Base-by-base conservation (phyloP, 108 stramenopile species). In the Nitzschia palea region DNA sequence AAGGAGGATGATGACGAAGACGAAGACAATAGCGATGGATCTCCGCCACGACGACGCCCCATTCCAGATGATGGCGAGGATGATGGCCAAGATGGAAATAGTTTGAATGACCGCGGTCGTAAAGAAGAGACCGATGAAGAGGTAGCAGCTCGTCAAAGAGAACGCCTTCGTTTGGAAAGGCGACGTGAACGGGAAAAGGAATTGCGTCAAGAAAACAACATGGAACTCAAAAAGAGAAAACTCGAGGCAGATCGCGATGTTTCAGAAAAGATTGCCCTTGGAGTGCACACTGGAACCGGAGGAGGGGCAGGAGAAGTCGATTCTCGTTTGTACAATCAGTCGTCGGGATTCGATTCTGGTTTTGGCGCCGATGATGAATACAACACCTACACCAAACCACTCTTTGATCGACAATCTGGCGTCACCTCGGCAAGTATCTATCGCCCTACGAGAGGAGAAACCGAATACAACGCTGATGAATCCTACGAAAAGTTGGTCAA, bases 321-420 rank as follows among this genome's bases (percentile, higher is more conserved):
- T 82, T 78, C 89, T 20, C 78, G 99, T 12, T 67, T 99, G 47
- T 99, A 98, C 82, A 97, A 97, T 70, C 96, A 98, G 71, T 80
- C 81, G 45, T 89, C 90, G 3, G 99, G 99, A 31, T 80, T 98
- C 85, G 93, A 94, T 60, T 79, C 89, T 45, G 97, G 97, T 26
- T 98, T 99, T 81, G 99, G 99, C 2, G 91, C 80, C 3, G 97
- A 98, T n/a, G 97, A 97, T 60, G 99, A 97, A 27, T 98, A 99
- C 86, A 97, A 96, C 70, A 80, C 89, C 10, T 99, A 98, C 76
- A 79, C 78, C 40, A 90, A 94, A 72, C 96, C 99, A 14, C 70
- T 98, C 78, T 95, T 98, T 73, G 94, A 90, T 74, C 76, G 94
- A 15, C 80, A 90, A 60, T 25, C 40, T 3, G 93, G 90, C 3